These are phyloP conservation scores for Misopates orontium DNA, from an alignment of 257 asterid genomes.

Conservation along the genomic window DNA sequence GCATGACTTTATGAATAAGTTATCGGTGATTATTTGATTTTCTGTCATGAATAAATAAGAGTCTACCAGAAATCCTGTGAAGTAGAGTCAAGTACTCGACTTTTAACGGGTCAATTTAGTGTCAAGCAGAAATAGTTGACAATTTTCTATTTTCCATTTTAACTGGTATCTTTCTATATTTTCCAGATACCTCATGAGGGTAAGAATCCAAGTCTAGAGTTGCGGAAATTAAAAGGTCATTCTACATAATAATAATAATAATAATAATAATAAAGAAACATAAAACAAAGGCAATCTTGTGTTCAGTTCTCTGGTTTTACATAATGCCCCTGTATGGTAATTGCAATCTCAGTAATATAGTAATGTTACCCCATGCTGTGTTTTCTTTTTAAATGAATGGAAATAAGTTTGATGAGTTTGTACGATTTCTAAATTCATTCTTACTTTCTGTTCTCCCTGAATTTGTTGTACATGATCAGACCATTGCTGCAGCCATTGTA, in stretches of 20 bases:
- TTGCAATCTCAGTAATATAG: background rate
- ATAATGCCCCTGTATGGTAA: background rate
- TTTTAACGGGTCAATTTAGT: conserved; percentile 29
- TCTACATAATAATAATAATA: too few relatives aligned
- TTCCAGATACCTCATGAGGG: background rate
- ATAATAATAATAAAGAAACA: too few relatives aligned
- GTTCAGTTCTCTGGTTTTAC: background rate
- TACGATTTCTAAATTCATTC: background rate
- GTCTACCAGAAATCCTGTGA: background rate
- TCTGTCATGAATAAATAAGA: background rate
- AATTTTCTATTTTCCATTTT: background rate
- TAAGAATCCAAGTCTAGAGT: background rate
- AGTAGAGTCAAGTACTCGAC: background rate
- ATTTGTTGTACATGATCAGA: conserved; percentile 44
- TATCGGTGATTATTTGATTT: conserved; percentile 29
- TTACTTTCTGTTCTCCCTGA: background rate
- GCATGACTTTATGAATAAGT: conserved; percentile 30
- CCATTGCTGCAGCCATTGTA: conserved; percentile 86
- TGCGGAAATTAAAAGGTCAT: background rate
- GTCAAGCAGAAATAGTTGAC: conserved; percentile 35
- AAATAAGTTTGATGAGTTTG: background rate
- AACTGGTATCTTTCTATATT: background rate
- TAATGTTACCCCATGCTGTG: background rate
- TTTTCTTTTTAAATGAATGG: background rate
- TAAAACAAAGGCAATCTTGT: background rate